A percentile compares a stretch with the other conserved stretches of the same genome.
phyloP scores from a whole-genome alignment of 768 basidiomycete genomes.

The Rhodotorula paludigena region DNA sequence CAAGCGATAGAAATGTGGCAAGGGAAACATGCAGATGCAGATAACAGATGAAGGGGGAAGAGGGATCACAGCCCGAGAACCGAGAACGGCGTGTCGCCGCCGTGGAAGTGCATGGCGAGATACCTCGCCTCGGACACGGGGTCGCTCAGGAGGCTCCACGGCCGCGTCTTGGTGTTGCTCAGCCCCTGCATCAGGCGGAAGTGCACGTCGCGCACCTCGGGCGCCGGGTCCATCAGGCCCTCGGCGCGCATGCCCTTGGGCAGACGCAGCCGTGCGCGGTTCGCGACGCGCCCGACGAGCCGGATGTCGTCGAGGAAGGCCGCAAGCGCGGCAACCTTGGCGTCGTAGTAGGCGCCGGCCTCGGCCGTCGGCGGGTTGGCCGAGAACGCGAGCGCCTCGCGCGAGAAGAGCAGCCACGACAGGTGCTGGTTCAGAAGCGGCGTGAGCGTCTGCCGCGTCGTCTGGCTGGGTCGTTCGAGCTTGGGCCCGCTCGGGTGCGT shows the following conservation, averaged over 20 bases:
- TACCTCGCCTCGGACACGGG: conserved; percentile 1
- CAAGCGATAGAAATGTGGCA: too few relatives aligned
- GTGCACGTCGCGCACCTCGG: conserved; percentile 23
- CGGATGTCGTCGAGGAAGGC: conserved; percentile 41
- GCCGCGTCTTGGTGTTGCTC: conserved; percentile 12
- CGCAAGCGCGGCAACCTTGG: conserved; percentile 39
- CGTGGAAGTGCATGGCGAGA: background rate
- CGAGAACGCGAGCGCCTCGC: conserved; percentile 18
- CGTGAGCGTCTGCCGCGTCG: conserved; percentile 12
- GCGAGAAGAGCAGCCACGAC: conserved; percentile 35
- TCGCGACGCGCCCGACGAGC: conserved; percentile 39
- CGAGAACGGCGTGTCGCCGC: background rate
- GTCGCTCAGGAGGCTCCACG: conserved; percentile 12
- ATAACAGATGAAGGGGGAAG: too few relatives aligned
- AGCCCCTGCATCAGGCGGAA: conserved; percentile 19
- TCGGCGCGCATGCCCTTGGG: conserved; percentile 21
- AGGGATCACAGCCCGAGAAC: background rate
- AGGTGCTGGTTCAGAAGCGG: conserved; percentile 37
- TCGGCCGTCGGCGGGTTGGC: conserved; percentile 18
- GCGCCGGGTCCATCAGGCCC: conserved; percentile 20
- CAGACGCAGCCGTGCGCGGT: conserved; percentile 32
- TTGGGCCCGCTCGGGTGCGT: conserved; percentile 16
- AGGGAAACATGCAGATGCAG: too few relatives aligned
- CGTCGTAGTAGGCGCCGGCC: conserved; percentile 37
- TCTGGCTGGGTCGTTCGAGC: background rate